Base-by-base conservation (phyloP, 768 basidiomycete species). In the Heimioporus sp. region DNA sequence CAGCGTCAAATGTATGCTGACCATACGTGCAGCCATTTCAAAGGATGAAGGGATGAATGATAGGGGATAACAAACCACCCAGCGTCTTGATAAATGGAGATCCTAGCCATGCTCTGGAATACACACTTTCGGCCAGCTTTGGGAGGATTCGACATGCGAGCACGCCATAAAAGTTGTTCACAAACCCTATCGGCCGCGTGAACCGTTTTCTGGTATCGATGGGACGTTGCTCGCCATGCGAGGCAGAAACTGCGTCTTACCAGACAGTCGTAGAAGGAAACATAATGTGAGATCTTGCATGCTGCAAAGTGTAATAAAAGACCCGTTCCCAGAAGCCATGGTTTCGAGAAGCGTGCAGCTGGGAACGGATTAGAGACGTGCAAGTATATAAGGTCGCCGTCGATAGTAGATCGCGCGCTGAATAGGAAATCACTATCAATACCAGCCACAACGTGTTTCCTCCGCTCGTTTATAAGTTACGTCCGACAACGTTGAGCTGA, bases 201-300 rank as follows among this genome's bases (percentile, higher is more conserved):
- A 55, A 32, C 10, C 21, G 28, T 28, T 35, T 4, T 35, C 5
- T n/a, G 5, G 31, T 28, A 36, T 43, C 19, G 19, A 11, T 15
- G 15, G 48, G 15, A n/a, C 5, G 31, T 3, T 3, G 1, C 40
- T 46, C 43, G 77, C 82, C 84, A 73, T 87, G 86, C 36, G 80
- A 70, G 7, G 81, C 73, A 7, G 78, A 77, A 11, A 83, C 76
- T 17, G 85, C 43, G 10, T 87, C 86, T 85, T 86, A 87, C 1
- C 80, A 61, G 0, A 77, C 74, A 24, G 85, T 68, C 77, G 87
- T 81, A 0, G 78, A 63, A 0, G 87, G 86, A 58, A 86, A 74
- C 39, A 80, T 67, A 49, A 81, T 74, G 10, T 83, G 74, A 3
- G 85, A 80, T 11, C 83, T 79, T 4, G 75, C 55, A 45, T 55